Evolutionary conservation across 2,329 filamentous ascomycete species (phyloP), one percentile per base, ranked within the genome.

Genomic region (Endothia cerciana): DNA sequence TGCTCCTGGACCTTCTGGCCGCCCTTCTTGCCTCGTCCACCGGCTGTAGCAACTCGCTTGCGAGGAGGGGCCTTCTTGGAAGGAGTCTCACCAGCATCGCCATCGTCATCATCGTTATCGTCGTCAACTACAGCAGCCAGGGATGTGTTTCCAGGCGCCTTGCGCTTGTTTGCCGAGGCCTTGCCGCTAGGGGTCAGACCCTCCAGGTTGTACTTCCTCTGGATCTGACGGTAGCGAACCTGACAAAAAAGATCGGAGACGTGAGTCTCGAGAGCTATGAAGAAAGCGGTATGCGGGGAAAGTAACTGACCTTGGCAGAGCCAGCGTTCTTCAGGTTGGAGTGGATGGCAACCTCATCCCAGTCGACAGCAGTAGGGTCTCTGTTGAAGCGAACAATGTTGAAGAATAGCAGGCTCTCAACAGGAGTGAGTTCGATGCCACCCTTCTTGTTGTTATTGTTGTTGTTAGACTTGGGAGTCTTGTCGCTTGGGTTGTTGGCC

Each of bases 371-470:
- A 0, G 28, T 55, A 1, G 38, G 64, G 25, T 38, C 40, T 5
- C 19, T 38, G 25, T 66, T 66, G 62, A 66, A 66, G 25, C 65
- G 62, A 13, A 66, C 51, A 8, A 66, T 61, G 62, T 66, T 66
- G 62, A 66, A 66, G 51, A 66, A 66, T 2, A 66, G 65, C 19
- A 60, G 51, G 41, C 56, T 57, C 49, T 66, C 65, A 1, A 62
- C 45, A 22, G 62, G 41, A 45, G 57, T 66, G 22, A 66, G 62
- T 22, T 43, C 62, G 22, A 66, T 41, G 11, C 45, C 36, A 5
- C 43, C 22, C 19, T 25, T 36, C 36, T 13, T 33, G 33, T 51
- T 49, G n/a, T 28, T 51, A 36, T 36, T 36, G 33, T 10, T 36
- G 10, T 36, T 36, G 22, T 22, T 45, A 7, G 15, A 30, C 38